phyloP scores from a whole-genome alignment of 345 rosid species.

The Arabis hirsuta region DNA sequence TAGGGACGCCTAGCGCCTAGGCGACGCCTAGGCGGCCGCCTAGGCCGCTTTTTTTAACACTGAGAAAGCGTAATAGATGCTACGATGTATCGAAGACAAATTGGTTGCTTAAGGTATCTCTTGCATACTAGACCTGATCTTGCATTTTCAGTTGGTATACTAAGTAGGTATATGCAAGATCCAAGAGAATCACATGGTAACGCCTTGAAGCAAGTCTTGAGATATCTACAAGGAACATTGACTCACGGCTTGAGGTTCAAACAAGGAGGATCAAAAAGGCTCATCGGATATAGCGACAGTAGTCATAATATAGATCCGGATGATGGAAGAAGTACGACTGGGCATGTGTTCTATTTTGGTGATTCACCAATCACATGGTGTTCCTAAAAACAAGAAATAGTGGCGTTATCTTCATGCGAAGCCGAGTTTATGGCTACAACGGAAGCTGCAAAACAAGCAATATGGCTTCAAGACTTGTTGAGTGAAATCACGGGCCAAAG shows the following conservation, averaged over 20 bases:
- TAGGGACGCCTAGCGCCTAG: no score
- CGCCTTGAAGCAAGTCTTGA: not conserved
- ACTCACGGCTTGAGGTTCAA: not conserved
- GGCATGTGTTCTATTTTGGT: not conserved
- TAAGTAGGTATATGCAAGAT: not conserved
- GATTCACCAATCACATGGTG: not conserved
- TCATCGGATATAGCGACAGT: not conserved
- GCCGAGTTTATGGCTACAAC: not conserved
- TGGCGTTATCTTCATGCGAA: not conserved
- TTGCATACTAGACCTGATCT: not conserved
- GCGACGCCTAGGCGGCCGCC: no score
- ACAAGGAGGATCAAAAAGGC: not conserved
- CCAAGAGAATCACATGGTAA: not conserved
- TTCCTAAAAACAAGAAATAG: not conserved
- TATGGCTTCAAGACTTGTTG: not conserved
- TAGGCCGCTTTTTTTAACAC: no score
- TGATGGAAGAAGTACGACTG: not conserved
- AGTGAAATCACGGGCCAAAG: no score
- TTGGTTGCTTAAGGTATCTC: not conserved
- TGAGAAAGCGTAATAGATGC: no score
- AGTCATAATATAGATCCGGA: not conserved
- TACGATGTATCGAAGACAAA: not conserved
- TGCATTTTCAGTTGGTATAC: not conserved
- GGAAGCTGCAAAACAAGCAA: not conserved
- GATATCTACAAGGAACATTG: not conserved